Evolutionary conservation across 2,329 filamentous ascomycete species (phyloP), one percentile per base, ranked within the genome.

Genomic region (Xylariaceae sp.): DNA sequence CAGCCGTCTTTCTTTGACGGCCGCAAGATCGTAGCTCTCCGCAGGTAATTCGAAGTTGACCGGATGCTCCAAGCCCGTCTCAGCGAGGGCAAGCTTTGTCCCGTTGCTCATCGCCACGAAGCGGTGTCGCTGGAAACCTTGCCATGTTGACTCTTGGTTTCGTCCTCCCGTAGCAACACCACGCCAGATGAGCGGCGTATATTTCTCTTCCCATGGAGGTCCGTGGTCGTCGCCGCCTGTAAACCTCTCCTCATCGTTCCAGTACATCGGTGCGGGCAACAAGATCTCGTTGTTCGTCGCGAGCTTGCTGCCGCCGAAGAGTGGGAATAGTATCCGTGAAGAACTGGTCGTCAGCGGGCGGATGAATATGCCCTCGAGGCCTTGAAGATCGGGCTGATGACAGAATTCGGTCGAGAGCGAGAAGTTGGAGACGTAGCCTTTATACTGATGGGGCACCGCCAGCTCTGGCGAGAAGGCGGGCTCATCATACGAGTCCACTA

Each of bases 31-130:
- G 51, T 78, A 79, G 13, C 62, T 55, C 3, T 64, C 47, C 0
- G 64, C 56, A 0, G 77, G 75, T 11, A 80, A 52, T 6, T 63
- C 69, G 49, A 78, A 81, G 56, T 80, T 80, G 41, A 68, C 56
- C 0, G 73, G 62, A 3, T 56, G 48, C 43, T 67, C 60, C 5
- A 51, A 36, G 9, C 61, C 62, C 3, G 60, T 52, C 48, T 81
- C 73, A 3, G 73, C 73, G 5, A 60, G 54, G 5, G 54, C 52
- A 3, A 84, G 66, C 40, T 69, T 71, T 6, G 80, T 83, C 9
- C 68, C 73, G 50, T 88, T 88, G 53, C 81, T 73, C 78, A 88
- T 83, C 31, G 78, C 69, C 2, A 87, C 73, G 54, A 88, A 85
- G 2, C 85, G 80, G 54, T 88, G 84, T 3, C 84, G 76, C 47